Conservation (phyloP, 73 alveolate genomes). For the Uronychia binucleata region DNA sequence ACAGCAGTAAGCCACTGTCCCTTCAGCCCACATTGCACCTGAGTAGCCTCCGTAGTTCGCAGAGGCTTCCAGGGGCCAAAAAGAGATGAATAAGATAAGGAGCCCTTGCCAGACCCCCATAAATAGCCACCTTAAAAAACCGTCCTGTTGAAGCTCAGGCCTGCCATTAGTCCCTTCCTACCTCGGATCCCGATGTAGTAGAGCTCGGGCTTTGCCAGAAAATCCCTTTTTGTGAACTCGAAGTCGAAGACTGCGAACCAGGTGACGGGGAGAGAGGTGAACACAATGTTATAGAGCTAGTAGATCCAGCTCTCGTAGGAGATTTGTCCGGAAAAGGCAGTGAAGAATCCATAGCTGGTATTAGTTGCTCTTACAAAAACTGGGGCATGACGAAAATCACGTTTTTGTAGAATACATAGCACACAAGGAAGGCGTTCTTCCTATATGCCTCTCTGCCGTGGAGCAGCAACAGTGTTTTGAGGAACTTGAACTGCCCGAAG, state of each 20-base stretch:
- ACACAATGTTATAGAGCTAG: constrained; percentile 87
- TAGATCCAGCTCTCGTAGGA: constrained; percentile 90
- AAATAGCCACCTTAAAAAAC: constrained; percentile 86
- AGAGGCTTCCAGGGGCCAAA: constrained; percentile 45
- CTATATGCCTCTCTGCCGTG: constrained; percentile 97
- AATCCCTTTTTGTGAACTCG: constrained; percentile 59
- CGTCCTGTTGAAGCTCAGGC: constrained; percentile 58
- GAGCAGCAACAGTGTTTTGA: constrained; percentile 65
- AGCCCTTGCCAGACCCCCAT: constrained; percentile 76
- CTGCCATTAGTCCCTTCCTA: constrained; percentile 23
- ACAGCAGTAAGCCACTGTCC: constrained; percentile 86
- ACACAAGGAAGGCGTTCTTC: constrained; percentile 83
- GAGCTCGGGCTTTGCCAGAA: constrained; percentile 61
- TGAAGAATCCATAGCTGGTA: constrained; percentile 76
- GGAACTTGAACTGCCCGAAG: constrained; percentile 77
- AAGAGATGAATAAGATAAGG: constrained; percentile 60
- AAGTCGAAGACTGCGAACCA: constrained; percentile 90
- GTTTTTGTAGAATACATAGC: constrained; percentile 93
- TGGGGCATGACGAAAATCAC: constrained; percentile 53
- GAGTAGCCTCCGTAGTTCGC: constrained; percentile 42
- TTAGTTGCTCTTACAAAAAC: constrained; percentile 13
- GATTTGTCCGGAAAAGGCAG: constrained; percentile 87
- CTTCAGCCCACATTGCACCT: constrained; percentile 79
- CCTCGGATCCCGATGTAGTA: constrained; percentile 67
- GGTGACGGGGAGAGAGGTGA: constrained; percentile 85